phyloP scores from a whole-genome alignment of 2,329 filamentous ascomycete species.

The Talaromyces sp. region DNA sequence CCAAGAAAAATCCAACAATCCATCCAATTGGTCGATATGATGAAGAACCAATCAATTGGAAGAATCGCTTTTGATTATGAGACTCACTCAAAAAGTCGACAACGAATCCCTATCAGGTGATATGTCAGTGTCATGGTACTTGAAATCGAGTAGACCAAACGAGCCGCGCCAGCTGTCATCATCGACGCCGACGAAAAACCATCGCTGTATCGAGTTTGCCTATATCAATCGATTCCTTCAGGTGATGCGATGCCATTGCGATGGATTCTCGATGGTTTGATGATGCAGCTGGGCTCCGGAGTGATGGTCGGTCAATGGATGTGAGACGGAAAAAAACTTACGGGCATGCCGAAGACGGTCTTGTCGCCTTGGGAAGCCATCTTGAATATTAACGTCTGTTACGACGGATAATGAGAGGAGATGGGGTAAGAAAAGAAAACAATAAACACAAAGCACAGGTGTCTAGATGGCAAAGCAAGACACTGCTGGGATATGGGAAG shows the following conservation, averaged over 20 bases:
- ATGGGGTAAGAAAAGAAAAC: constrained; percentile 36
- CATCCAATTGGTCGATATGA: background rate
- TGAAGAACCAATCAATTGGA: background rate
- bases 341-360: constrained; percentile 53
- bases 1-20: background rate
- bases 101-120: constrained; percentile 70
- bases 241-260: constrained; percentile 12
- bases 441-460: constrained; percentile 23
- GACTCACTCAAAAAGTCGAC: constrained; percentile 98
- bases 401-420: constrained; percentile 36
- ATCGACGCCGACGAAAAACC: constrained; percentile 11
- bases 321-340: constrained; percentile 32
- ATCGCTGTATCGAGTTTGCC: constrained; percentile 10
- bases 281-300: constrained; percentile 16
- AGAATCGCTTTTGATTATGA: background rate
- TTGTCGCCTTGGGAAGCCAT: constrained; percentile 51
- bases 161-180: constrained; percentile 11
- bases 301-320: background rate
- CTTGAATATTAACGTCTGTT: constrained; percentile 37
- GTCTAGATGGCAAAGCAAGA: constrained; percentile 8
- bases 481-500: constrained; percentile 23
- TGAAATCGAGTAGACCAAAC: background rate
- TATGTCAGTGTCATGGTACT: constrained; percentile 28
- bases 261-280: constrained; percentile 9
- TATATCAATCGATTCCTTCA: background rate